Base-by-base conservation (phyloP, 2,329 filamentous ascomycete species). In the Trichoderma pleuroti region DNA sequence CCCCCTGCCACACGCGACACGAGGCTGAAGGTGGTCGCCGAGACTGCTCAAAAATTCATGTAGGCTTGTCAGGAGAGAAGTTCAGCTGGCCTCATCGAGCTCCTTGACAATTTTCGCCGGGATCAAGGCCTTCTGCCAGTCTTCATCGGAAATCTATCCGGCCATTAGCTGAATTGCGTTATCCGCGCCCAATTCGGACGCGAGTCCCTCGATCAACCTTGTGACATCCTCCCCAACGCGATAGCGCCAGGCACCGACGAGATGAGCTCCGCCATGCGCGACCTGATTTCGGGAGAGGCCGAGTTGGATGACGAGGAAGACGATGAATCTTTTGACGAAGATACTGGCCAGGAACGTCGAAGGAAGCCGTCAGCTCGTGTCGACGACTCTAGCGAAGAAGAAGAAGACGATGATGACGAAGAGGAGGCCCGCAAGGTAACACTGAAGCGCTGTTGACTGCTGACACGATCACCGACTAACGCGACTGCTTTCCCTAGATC, bases 401-500 rank as follows among this genome's bases (percentile, higher is more conserved):
- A 97, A 73, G 93, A 97, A 39, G 93, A 97, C 68, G 93, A 97
- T 72, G 94, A 97, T 71, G 94, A 97, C 75, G 92, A 94, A 78
- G 94, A 96, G 79, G 93, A 93, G 76, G 91, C 90, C 73, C 88
- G 90, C 75, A 91, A 90, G 80, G 92, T 96, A 83, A 63, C 3
- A 26, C 26, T 16, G 14, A 16, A 76, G 85, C 49, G 49, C 39
- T 24, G n/a, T 28, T 21, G 3, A 26, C 26, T 28, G 12, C n/a
- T n/a, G 32, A 28, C 46, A 28, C 14, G 24, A 42, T 30, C 30
- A 16, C 11, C 77, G 4, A 32, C 36, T 57, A 32, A 56, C 32
- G 28, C 59, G 46, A 24, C 6, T 14, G n/a, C 28, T 30, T 34
- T 5, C 3, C 10, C 14, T 76, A 97, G 94, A 88, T 97, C 74